These are phyloP conservation scores for Cladosporium sp. DNA, from an alignment of 2,329 filamentous ascomycete species.

Conservation along the genomic window DNA sequence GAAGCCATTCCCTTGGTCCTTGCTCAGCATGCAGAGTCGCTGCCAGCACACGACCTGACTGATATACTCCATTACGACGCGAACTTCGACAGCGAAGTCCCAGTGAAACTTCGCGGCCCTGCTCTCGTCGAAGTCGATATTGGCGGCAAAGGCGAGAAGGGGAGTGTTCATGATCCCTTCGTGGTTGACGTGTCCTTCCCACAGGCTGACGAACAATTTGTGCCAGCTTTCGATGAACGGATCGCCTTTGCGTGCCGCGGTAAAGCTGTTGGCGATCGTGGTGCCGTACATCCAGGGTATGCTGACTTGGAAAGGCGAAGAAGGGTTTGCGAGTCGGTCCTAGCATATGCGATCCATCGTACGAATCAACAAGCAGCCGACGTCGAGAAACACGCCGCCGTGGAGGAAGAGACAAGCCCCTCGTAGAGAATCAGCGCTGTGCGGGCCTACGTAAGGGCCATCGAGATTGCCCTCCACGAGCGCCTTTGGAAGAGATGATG, in stretches of 20 bases:
- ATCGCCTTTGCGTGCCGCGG: slow-evolving; percentile 45
- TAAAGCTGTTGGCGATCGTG: slow-evolving; percentile 45
- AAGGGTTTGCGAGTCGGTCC: slow-evolving; percentile 41
- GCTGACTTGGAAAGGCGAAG: slow-evolving; percentile 37
- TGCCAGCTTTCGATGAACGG: slow-evolving; percentile 33
- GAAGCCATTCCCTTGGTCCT: slow-evolving; percentile 19
- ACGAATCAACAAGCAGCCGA: slow-evolving; percentile 42
- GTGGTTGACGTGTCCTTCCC: slow-evolving; percentile 20
- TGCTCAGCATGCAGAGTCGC: slow-evolving; percentile 22
- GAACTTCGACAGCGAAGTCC: slow-evolving; percentile 22
- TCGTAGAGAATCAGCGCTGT: slow-evolving; percentile 51
- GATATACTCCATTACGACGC: slow-evolving; percentile 23
- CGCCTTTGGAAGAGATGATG: slow-evolving; percentile 37
- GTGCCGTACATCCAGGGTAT: slow-evolving; percentile 32
- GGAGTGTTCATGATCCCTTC: slow-evolving; percentile 22
- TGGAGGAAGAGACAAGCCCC: slow-evolving; percentile 43
- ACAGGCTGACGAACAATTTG: slow-evolving; percentile 25
- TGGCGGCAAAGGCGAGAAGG: slow-evolving; percentile 19
- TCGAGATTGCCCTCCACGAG: slow-evolving; percentile 48
- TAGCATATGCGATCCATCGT: slow-evolving; percentile 43
- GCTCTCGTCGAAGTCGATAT: slow-evolving; percentile 19
- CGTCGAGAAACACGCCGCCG: slow-evolving; percentile 46
- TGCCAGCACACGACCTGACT: slow-evolving; percentile 24
- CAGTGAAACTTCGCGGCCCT: slow-evolving; percentile 23
- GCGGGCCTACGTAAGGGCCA: slow-evolving; percentile 45